A percentile compares a stretch with the other conserved stretches of the same genome.
Conservation (phyloP, 2,329 filamentous ascomycete genomes). For the Arthrobotrys sinensis region DNA sequence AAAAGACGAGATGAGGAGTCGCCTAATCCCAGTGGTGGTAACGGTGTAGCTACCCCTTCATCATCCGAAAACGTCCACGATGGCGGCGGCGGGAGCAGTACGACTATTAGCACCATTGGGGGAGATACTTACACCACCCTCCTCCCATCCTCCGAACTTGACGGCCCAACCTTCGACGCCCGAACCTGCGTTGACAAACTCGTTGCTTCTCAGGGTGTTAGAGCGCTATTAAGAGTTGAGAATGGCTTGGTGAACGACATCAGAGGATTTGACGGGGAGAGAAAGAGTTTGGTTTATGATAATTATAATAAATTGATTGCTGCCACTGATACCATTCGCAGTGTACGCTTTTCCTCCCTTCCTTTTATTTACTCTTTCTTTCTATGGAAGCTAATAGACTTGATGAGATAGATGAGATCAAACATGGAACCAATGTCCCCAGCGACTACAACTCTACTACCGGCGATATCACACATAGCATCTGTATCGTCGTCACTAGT, state of each 20-base stretch:
- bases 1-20: conserved; percentile 69
- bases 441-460: conserved; percentile 80
- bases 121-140: conserved; percentile 69
- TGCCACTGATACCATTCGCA: conserved; percentile 95
- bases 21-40: conserved; percentile 53
- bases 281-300: conserved; percentile 97
- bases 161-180: conserved; percentile 80
- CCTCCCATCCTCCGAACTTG: conserved; percentile 76
- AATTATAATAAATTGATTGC: conserved; percentile 97
- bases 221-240: conserved; percentile 80
- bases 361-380: neutral
- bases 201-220: conserved; percentile 76
- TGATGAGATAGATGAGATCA: conserved; percentile 75
- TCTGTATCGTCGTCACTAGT: conserved; percentile 69
- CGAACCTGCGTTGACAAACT: conserved; percentile 77
- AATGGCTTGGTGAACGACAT: conserved; percentile 80
- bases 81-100: conserved; percentile 65
- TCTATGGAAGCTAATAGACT: neutral
- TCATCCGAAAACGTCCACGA: conserved; percentile 61
- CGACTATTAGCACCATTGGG: conserved; percentile 65
- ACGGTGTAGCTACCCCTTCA: conserved; percentile 63
- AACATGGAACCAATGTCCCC: conserved; percentile 86
- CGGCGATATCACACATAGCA: conserved; percentile 81
- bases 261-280: conserved; percentile 90
- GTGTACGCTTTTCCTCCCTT: conserved; percentile 69